Conservation (phyloP, 2,329 filamentous ascomycete species). For the Pyrenophora graminea region DNA sequence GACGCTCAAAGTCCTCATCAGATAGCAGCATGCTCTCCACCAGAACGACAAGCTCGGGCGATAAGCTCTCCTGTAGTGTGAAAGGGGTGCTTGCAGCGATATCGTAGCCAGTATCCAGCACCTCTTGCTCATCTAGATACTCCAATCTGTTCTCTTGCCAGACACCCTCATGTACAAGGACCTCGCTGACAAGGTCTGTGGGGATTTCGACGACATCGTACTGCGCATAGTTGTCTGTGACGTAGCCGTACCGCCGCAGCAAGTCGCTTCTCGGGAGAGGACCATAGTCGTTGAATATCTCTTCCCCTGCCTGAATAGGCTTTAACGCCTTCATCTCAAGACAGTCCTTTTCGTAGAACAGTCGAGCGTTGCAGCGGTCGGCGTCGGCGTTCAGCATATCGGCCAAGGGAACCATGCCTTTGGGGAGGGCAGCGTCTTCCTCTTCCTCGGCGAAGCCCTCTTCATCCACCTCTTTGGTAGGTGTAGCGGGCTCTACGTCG, state of each 20-base stretch:
- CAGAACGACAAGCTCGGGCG: slow-evolving; percentile 50
- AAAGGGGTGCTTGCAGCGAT: slow-evolving; percentile 44
- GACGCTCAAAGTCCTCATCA: slow-evolving; percentile 46
- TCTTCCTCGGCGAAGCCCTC: slow-evolving; percentile 55
- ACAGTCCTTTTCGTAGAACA: slow-evolving; percentile 62
- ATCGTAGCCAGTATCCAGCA: slow-evolving; percentile 76
- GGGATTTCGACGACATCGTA: slow-evolving; percentile 85
- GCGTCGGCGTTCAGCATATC: slow-evolving; percentile 90
- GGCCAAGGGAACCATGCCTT: slow-evolving; percentile 90
- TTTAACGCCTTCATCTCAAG: slow-evolving; percentile 75
- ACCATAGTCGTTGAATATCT: slow-evolving; percentile 89
- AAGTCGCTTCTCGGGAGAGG: slow-evolving; percentile 81
- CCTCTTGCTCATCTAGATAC: slow-evolving; percentile 64
- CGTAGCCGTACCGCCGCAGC: slow-evolving; percentile 82
- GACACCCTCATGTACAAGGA: slow-evolving; percentile 17
- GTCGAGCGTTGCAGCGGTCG: slow-evolving; percentile 72
- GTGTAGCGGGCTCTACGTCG: slow-evolving; percentile 64
- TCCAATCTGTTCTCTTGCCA: slow-evolving; percentile 42
- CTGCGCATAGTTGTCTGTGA: slow-evolving; percentile 74
- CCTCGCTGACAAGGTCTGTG: slow-evolving; percentile 58
- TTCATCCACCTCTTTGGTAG: slow-evolving; percentile 60
- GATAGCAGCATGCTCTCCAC: slow-evolving; percentile 52
- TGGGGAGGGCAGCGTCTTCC: slow-evolving; percentile 57
- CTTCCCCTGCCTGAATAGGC: slow-evolving; percentile 69
- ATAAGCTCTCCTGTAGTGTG: slow-evolving; percentile 42